phyloP scores from a whole-genome alignment of 1,284 basidiomycete genomes.

The Xerocomus minutiporus region DNA sequence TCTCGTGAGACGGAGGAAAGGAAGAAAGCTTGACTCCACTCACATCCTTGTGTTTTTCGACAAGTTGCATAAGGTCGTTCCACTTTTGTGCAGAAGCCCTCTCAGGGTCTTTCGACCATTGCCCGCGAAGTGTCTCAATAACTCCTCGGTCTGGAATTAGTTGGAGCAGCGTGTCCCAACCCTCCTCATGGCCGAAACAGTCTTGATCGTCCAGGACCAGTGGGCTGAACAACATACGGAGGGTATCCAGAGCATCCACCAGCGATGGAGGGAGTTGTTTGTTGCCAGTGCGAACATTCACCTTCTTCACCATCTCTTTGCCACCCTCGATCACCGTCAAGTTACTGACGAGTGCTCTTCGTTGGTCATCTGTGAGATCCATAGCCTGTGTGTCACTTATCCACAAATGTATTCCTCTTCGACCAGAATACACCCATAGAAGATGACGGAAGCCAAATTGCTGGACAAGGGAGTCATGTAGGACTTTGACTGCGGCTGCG shows the following conservation, averaged over 20 bases:
- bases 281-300: constrained; percentile 58
- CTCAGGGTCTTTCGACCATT: constrained; percentile 61
- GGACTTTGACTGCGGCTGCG: constrained; percentile 84
- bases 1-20: constrained; percentile 4
- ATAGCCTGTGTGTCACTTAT: constrained; percentile 89
- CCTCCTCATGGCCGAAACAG: constrained; percentile 69
- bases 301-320: constrained; percentile 80
- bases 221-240: constrained; percentile 58
- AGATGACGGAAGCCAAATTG: constrained; percentile 83
- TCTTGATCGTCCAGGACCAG: constrained; percentile 86
- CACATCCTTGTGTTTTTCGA: constrained; percentile 27
- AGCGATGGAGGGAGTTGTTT: constrained; percentile 66
- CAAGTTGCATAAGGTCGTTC: constrained; percentile 55
- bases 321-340: constrained; percentile 85
- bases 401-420: constrained; percentile 98
- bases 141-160: constrained; percentile 66
- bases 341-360: constrained; percentile 82
- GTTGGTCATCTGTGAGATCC: constrained; percentile 86
- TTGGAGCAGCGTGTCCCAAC: constrained; percentile 72
- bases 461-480: constrained; percentile 76
- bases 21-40: background rate
- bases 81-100: constrained; percentile 68
- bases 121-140: constrained; percentile 44
- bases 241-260: constrained; percentile 45
- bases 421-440: constrained; percentile 98